Evolutionary conservation across 2,329 filamentous ascomycete species (phyloP).

Genomic region (Coleophoma eucalyptorum): DNA sequence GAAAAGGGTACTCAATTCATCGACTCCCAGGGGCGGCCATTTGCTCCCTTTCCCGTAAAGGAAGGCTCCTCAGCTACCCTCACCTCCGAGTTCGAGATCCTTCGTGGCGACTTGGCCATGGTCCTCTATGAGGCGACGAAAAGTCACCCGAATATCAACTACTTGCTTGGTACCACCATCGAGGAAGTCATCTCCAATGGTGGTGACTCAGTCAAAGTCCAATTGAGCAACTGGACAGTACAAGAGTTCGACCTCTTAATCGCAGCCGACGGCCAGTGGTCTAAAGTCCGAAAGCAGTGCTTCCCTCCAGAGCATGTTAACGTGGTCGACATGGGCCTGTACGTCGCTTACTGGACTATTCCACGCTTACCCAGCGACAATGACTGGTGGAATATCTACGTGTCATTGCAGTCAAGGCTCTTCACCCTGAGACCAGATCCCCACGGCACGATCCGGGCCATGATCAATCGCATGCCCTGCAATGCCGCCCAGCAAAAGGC

Average conservation of each 20-base stretch:
- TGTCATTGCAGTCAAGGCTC: constrained; percentile 31
- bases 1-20: constrained; percentile 44
- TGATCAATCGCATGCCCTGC: constrained; percentile 34
- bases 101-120: constrained; percentile 36
- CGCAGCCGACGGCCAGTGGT: constrained; percentile 50
- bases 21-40: constrained; percentile 31
- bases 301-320: no score
- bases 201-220: constrained; percentile 28
- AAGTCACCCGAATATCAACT: constrained; percentile 20
- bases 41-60: constrained; percentile 32
- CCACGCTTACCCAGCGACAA: no score
- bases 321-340: constrained; percentile 25
- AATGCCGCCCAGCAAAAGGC: constrained; percentile 19
- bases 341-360: constrained; percentile 34
- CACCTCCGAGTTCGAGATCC: constrained; percentile 33
- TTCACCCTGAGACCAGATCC: constrained; percentile 34
- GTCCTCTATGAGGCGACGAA: constrained; percentile 35
- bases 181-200: constrained; percentile 18
- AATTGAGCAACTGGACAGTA: constrained; percentile 35
- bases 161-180: constrained; percentile 27
- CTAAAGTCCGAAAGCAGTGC: constrained; percentile 39
- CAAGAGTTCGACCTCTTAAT: constrained; percentile 46
- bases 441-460: constrained; percentile 32
- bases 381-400: constrained; percentile 31
- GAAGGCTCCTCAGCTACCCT: no score